A percentile compares a stretch with the other conserved stretches of the same genome.
phyloP scores from a whole-genome alignment of 192 early-diverging fungal genomes.

The Podila epicladia region DNA sequence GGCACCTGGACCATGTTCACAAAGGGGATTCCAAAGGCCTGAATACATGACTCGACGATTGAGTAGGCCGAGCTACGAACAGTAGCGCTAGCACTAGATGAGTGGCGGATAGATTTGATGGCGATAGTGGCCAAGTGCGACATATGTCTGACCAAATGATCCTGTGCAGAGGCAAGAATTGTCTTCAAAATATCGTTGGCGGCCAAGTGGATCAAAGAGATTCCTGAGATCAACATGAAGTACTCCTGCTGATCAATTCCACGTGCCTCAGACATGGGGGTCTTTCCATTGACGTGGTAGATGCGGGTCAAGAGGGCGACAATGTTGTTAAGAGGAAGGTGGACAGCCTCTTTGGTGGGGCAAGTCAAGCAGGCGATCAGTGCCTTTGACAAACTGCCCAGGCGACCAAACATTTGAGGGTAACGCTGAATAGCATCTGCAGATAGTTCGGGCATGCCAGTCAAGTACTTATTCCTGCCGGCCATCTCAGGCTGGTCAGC shows the following conservation, averaged over 20 bases:
- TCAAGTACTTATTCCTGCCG: slow-evolving; percentile 54
- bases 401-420: slow-evolving; percentile 22
- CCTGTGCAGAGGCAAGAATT: slow-evolving; percentile 40
- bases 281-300: slow-evolving; percentile 54
- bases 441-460: slow-evolving; percentile 45
- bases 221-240: slow-evolving; percentile 53
- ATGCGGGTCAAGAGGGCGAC: slow-evolving; percentile 59
- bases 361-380: slow-evolving; percentile 44
- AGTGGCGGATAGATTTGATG: slow-evolving; percentile 40
- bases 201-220: slow-evolving; percentile 53
- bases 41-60: slow-evolving; percentile 54
- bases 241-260: slow-evolving; percentile 60
- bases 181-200: slow-evolving; percentile 54
- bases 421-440: slow-evolving; percentile 42
- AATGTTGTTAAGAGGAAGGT: slow-evolving; percentile 60
- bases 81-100: slow-evolving; percentile 26
- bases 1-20: slow-evolving; percentile 55
- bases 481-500: slow-evolving; percentile 42
- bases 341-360: slow-evolving; percentile 49
- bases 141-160: slow-evolving; percentile 43
- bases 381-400: slow-evolving; percentile 25
- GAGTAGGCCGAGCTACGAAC: slow-evolving; percentile 53
- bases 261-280: slow-evolving; percentile 40
- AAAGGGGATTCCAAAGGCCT: slow-evolving; percentile 58
- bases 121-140: slow-evolving; percentile 36